These are phyloP conservation scores for Coemansia sp. DNA, from an alignment of 192 early-diverging fungal species.

Conservation along the genomic window DNA sequence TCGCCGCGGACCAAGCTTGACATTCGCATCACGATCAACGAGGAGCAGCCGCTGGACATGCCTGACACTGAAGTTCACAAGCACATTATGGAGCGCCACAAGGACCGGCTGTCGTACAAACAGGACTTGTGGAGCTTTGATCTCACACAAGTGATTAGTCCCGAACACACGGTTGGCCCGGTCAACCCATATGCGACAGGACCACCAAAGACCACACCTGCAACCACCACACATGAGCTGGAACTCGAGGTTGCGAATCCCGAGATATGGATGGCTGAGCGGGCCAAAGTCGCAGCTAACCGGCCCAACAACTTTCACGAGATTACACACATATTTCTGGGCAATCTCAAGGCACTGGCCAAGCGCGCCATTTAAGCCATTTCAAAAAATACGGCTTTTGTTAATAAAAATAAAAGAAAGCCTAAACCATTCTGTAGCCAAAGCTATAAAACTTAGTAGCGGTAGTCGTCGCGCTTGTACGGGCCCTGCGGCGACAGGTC, in stretches of 20 bases:
- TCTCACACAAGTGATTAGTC: conserved; percentile 76
- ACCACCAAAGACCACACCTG: conserved; percentile 44
- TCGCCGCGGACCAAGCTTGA: conserved; percentile 78
- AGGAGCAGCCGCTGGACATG: conserved; percentile 57
- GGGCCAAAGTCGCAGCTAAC: conserved; percentile 58
- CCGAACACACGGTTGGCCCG: conserved; percentile 36
- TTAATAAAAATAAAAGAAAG: background rate
- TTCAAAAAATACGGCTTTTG: background rate
- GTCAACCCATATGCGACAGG: conserved; percentile 44
- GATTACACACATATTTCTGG: conserved; percentile 72
- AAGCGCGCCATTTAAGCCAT: conserved; percentile 38
- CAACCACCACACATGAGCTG: conserved; percentile 71
- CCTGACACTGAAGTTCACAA: conserved; percentile 52
- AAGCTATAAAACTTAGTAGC: conserved; percentile 65
- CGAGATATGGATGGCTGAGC: conserved; percentile 60
- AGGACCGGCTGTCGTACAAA: conserved; percentile 84
- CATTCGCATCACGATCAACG: conserved; percentile 81
- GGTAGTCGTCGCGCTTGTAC: conserved; percentile 97
- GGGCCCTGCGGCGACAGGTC: conserved; percentile 79
- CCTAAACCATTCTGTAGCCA: background rate
- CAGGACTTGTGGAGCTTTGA: conserved; percentile 84
- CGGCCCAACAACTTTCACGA: conserved; percentile 67
- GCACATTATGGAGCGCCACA: conserved; percentile 66
- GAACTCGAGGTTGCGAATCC: conserved; percentile 77
- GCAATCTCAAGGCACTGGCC: conserved; percentile 71